Conservation (phyloP, 208 protist genomes). For the Ichthyophonus hoferi region DNA sequence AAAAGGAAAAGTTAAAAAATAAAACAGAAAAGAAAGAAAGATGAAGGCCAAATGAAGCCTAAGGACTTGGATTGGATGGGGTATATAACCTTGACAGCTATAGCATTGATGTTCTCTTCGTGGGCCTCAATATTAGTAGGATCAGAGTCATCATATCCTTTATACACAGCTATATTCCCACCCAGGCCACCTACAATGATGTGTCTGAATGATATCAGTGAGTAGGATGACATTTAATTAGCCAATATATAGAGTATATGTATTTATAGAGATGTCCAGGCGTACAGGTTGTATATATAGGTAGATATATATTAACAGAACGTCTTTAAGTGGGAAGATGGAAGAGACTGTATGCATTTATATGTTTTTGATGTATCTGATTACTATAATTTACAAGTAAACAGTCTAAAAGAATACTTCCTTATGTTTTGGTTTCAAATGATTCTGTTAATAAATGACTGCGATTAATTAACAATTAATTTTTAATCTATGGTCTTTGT, state of each 20-base stretch:
- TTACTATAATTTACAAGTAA: too few species aligned
- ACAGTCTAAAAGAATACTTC: too few species aligned
- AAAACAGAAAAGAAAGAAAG: too few species aligned
- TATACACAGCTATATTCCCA: not conserved
- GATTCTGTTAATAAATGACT: too few species aligned
- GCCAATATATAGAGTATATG: not conserved
- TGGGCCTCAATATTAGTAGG: slow-evolving; percentile 7
- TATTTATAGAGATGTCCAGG: too few species aligned
- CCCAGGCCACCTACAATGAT: slow-evolving; percentile 1
- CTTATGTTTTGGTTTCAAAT: too few species aligned
- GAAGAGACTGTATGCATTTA: not conserved
- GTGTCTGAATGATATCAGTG: not conserved
- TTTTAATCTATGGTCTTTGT: too few species aligned
- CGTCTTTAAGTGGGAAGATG: not conserved
- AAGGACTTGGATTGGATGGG: too few species aligned
- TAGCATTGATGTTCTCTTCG: not conserved
- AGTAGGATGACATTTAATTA: not conserved
- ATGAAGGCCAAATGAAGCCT: too few species aligned
- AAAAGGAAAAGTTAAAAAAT: too few species aligned
- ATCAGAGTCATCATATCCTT: not conserved
- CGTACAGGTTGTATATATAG: not conserved
- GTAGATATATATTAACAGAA: not conserved
- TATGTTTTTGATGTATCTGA: too few species aligned
- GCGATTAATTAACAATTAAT: too few species aligned
- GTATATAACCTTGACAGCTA: not conserved